These are phyloP conservation scores for Zymoseptoria crescenta DNA, from an alignment of 2,329 filamentous ascomycete species.

Conservation along the genomic window DNA sequence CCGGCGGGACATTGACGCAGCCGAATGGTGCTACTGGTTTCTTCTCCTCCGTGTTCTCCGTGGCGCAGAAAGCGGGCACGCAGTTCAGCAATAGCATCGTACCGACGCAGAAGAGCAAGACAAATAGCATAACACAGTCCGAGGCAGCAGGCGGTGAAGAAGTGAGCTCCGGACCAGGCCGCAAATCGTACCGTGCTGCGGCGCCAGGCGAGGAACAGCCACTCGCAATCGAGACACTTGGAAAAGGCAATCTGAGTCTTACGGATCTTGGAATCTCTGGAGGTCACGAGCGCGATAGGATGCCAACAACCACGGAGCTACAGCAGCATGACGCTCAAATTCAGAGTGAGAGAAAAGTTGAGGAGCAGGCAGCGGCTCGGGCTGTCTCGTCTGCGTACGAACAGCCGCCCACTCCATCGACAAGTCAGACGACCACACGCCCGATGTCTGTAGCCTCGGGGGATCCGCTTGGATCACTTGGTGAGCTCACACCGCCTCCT, in stretches of 20 bases:
- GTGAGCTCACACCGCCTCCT: constrained; percentile 59
- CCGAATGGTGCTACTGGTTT: constrained; percentile 52
- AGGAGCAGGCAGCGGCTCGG: constrained; percentile 51
- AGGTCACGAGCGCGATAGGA: constrained; percentile 39
- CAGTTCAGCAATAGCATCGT: constrained; percentile 63
- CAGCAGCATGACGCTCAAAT: constrained; percentile 40
- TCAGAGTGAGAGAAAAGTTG: constrained; percentile 47
- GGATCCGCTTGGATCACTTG: constrained; percentile 32
- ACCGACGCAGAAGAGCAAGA: constrained; percentile 44
- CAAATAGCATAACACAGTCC: constrained; percentile 15
- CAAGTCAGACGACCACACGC: constrained; percentile 28
- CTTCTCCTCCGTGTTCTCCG: constrained; percentile 88
- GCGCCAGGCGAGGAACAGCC: constrained; percentile 51
- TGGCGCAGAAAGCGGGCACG: constrained; percentile 83
- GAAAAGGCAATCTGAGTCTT: constrained; percentile 79
- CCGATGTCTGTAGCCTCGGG: constrained; percentile 36
- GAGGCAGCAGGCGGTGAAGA: constrained; percentile 31
- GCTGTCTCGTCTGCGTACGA: constrained; percentile 56
- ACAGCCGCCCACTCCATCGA: constrained; percentile 29
- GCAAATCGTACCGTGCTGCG: constrained; percentile 30
- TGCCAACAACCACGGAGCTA: constrained; percentile 51
- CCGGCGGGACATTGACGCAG: constrained; percentile 46
- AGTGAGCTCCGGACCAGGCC: constrained; percentile 31
- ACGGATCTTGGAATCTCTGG: constrained; percentile 75
- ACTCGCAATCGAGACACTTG: constrained; percentile 78